These are phyloP conservation scores for Acer campestre DNA, from an alignment of 345 rosid species.

Conservation along the genomic window DNA sequence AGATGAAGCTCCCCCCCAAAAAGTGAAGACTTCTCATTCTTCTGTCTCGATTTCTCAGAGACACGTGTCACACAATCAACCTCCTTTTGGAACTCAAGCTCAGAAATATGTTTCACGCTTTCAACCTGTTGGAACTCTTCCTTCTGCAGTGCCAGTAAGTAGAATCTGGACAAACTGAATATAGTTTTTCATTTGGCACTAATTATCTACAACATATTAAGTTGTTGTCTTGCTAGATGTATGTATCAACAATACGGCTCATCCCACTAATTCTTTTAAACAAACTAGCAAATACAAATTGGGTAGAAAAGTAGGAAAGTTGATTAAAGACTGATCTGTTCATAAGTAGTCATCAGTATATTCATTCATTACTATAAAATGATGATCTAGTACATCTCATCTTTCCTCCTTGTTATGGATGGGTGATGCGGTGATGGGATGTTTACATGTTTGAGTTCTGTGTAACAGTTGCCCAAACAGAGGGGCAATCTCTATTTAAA, in stretches of 20 bases:
- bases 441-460: no score
- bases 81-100: slow-evolving; percentile 15
- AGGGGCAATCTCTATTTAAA: no score
- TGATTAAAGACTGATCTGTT: no score
- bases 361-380: no score
- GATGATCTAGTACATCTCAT: no score
- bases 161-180: neutral
- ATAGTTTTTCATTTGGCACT: neutral
- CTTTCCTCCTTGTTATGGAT: no score
- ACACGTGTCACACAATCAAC: slow-evolving; percentile 13
- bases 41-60: slow-evolving; percentile 12
- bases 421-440: no score
- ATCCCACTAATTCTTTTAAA: neutral
- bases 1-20: slow-evolving; percentile 14
- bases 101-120: slow-evolving; percentile 5
- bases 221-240: neutral
- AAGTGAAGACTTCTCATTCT: slow-evolving; percentile 20
- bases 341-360: no score
- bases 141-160: slow-evolving; percentile 25
- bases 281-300: neutral
- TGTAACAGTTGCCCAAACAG: no score
- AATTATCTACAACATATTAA: neutral
- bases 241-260: neutral
- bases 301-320: neutral
- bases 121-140: slow-evolving; percentile 20